A percentile compares a stretch with the other conserved stretches of the same genome.
phyloP scores from a whole-genome alignment of 768 basidiomycete species.

The Rhizopogon vinicolor region DNA sequence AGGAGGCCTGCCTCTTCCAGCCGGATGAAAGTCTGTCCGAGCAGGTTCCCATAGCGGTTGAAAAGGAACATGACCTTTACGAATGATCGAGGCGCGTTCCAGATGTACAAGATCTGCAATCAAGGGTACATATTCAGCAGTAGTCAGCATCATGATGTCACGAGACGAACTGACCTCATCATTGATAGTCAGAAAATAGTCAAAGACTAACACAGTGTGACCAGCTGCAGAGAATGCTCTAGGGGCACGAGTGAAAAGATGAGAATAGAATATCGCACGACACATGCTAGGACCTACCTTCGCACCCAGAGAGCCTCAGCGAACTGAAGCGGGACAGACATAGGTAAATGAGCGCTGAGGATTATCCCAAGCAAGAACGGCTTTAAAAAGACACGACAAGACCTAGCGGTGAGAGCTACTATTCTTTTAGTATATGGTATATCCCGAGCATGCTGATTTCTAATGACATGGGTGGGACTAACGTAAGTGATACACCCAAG shows the following conservation, averaged over 20 bases:
- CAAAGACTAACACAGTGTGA: constrained; percentile 18
- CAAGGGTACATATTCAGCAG: constrained; percentile 7
- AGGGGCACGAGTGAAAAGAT: background rate
- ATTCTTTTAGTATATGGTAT: no score
- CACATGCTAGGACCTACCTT: background rate
- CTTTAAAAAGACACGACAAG: background rate
- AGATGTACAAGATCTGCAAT: constrained; percentile 5
- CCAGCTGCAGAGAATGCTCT: constrained; percentile 14
- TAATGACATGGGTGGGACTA: background rate
- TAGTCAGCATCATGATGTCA: constrained; percentile 8
- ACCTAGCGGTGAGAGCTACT: no score
- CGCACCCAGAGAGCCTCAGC: background rate
- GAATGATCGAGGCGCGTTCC: constrained; percentile 7
- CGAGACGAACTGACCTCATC: constrained; percentile 15
- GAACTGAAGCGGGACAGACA: background rate
- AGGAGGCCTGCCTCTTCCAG: constrained; percentile 20
- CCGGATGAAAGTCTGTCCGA: constrained; percentile 14
- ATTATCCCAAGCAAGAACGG: background rate
- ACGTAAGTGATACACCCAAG: background rate
- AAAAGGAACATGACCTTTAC: constrained; percentile 14
- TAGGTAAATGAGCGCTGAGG: background rate
- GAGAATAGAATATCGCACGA: background rate
- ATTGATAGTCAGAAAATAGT: constrained; percentile 20
- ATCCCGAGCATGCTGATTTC: background rate
- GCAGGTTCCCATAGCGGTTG: constrained; percentile 14